Evolutionary conservation across 2,329 filamentous ascomycete genomes (phyloP), one percentile per base, ranked within the genome.

Genomic region (Ascochyta rabiei): DNA sequence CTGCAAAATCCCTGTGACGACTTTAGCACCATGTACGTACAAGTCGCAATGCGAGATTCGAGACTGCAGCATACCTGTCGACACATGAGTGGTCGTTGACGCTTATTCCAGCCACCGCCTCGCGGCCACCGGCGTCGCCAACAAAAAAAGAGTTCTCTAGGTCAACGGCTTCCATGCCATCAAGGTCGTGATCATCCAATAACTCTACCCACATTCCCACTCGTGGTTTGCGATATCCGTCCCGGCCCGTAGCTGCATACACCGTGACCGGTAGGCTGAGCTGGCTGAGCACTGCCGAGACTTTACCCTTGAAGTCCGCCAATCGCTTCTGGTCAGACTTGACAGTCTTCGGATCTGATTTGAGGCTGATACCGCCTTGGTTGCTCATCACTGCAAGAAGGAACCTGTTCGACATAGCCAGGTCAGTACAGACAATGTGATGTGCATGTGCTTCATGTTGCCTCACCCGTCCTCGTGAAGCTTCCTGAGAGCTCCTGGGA

Each of bases 211-310:
- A 99, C 90, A 98, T 97, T 18, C 93, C 93, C 1, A 80, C 82
- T 34, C 93, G 82, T 4, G 95, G 95, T 76, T 99, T 99, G 49
- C 95, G 85, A 73, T 87, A 97, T 6, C 84, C 81, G 66, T 98
- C 93, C 53, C 88, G 88, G 35, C 79, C 86, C 0, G 93, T 96
- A 2, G 95, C 93, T 7, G 93, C 95, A 75, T 97, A 97, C 19
- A 98, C 72, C 2, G 84, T 87, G 12, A 90, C 81, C 0, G 93
- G 91, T 8, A 98, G 75, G 66, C 92, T 86, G 26, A 96, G 83
- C 46, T 87, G 82, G 42, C 77, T 81, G 59, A 97, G 80, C 1
- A 97, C 82, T 2, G 86, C 83, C 19, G 80, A 80, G 58, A 88
- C 86, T 68, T 96, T 96, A 48, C 86, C 81, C 73, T 97, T 98